Conservation (phyloP, 2,329 filamentous ascomycete genomes). For the Pseudonectria buxi region DNA sequence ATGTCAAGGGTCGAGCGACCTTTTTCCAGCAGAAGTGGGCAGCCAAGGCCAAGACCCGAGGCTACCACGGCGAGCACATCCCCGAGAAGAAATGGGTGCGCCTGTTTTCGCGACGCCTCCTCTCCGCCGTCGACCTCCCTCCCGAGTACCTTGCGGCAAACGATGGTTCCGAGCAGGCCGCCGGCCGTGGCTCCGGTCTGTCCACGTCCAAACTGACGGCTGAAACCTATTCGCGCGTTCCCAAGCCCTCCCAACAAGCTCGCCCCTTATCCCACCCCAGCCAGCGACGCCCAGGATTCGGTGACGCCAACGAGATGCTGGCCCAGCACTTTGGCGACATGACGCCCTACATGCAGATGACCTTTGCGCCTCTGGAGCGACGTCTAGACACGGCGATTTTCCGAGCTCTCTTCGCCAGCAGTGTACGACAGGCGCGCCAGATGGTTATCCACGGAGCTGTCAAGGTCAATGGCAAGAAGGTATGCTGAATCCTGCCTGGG, state of each 20-base stretch:
- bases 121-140: slow-evolving; percentile 80
- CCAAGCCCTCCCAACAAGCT: slow-evolving; percentile 12
- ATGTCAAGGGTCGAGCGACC: slow-evolving; percentile 42
- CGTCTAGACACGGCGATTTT: slow-evolving; percentile 93
- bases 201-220: slow-evolving; percentile 26
- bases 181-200: slow-evolving; percentile 73
- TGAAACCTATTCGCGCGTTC: slow-evolving; percentile 27
- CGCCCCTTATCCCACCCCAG: slow-evolving; percentile 15
- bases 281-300: slow-evolving; percentile 19
- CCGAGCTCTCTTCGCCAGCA: slow-evolving; percentile 88
- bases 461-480: slow-evolving; percentile 94
- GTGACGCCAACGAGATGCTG: slow-evolving; percentile 28
- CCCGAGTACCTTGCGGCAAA: slow-evolving; percentile 68
- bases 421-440: slow-evolving; percentile 83
- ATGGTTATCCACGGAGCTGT: slow-evolving; percentile 91
- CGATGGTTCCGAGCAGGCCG: slow-evolving; percentile 78
- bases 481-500: slow-evolving; percentile 31
- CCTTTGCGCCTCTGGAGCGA: slow-evolving; percentile 84
- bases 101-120: slow-evolving; percentile 78
- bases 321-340: slow-evolving; percentile 32
- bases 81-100: slow-evolving; percentile 89
- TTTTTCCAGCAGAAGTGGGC: slow-evolving; percentile 99
- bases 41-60: slow-evolving; percentile 75
- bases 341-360: slow-evolving; percentile 95
- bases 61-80: slow-evolving; percentile 93